Percentiles rank a stretch among this genome's conserved stretches.
These are phyloP conservation scores for Entrophospora sp. DNA, from an alignment of 192 early-diverging fungal genomes.

Conservation along the genomic window DNA sequence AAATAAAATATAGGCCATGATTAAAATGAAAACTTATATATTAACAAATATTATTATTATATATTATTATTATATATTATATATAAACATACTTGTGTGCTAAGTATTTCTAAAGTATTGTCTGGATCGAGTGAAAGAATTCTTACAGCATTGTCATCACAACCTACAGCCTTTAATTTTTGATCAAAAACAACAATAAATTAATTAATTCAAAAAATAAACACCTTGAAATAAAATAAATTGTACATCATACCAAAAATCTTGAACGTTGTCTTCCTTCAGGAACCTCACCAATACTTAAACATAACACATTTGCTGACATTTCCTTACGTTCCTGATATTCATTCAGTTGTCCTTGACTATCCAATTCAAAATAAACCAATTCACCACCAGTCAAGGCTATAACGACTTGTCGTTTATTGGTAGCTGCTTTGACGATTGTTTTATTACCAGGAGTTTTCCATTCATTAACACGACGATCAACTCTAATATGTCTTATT, in stretches of 20 bases:
- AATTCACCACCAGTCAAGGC: constrained; percentile 76
- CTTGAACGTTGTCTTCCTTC: constrained; percentile 60
- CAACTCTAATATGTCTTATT: constrained; percentile 80
- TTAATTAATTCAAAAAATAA: not conserved
- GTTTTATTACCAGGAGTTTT: constrained; percentile 64
- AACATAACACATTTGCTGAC: constrained; percentile 56
- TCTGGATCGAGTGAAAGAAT: constrained; percentile 77
- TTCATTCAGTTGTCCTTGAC: constrained; percentile 73
- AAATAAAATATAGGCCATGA: too few relatives aligned
- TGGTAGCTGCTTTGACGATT: constrained; percentile 74
- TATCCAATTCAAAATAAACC: constrained; percentile 92
- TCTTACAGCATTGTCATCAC: constrained; percentile 85
- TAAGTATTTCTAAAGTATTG: constrained; percentile 64
- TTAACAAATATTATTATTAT: too few relatives aligned
- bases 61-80: too few relatives aligned
- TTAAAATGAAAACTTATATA: too few relatives aligned
- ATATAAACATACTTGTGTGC: constrained; percentile 42
- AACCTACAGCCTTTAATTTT: constrained; percentile 67
- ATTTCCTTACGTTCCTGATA: constrained; percentile 71
- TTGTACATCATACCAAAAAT: constrained; percentile 58
- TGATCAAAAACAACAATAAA: not conserved
- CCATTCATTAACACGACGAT: constrained; percentile 92
- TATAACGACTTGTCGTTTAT: constrained; percentile 74
- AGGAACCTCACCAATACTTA: constrained; percentile 76
- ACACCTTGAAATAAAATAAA: too few relatives aligned